Conservation (phyloP, 2,329 filamentous ascomycete genomes). For the Chrysoporthe puriensis region DNA sequence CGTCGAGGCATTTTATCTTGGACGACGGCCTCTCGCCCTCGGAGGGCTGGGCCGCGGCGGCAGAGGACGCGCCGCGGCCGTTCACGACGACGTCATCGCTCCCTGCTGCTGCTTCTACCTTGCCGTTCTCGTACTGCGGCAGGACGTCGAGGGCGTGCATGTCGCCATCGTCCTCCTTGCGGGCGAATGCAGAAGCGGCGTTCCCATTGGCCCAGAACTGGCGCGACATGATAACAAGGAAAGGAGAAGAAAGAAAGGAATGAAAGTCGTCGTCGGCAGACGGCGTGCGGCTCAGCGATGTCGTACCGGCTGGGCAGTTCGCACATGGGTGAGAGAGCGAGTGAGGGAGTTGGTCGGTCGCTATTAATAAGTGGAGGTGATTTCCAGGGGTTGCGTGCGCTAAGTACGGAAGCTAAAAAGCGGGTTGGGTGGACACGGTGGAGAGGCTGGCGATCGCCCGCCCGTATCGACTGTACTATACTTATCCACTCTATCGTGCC, state of each 20-base stretch:
- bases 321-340: background rate
- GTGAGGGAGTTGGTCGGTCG: background rate
- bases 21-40: constrained; percentile 29
- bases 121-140: constrained; percentile 1
- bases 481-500: no score
- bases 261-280: background rate
- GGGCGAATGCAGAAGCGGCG: background rate
- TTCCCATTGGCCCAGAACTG: constrained; percentile 3
- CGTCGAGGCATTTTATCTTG: constrained; percentile 46
- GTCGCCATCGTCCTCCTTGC: background rate
- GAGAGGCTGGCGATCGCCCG: no score
- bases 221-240: background rate
- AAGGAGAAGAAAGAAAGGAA: background rate
- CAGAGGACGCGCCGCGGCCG: background rate
- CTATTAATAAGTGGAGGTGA: no score
- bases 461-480: no score
- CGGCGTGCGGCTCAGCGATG: constrained; percentile 4
- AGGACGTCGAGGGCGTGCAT: constrained; percentile 5
- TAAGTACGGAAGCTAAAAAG: no score
- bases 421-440: no score
- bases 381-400: no score
- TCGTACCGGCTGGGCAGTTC: background rate
- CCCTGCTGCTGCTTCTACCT: background rate
- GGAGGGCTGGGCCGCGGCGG: background rate
- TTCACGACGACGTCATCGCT: background rate